Conservation (phyloP, 1,139 yeast species). For the Pichia sp. region DNA sequence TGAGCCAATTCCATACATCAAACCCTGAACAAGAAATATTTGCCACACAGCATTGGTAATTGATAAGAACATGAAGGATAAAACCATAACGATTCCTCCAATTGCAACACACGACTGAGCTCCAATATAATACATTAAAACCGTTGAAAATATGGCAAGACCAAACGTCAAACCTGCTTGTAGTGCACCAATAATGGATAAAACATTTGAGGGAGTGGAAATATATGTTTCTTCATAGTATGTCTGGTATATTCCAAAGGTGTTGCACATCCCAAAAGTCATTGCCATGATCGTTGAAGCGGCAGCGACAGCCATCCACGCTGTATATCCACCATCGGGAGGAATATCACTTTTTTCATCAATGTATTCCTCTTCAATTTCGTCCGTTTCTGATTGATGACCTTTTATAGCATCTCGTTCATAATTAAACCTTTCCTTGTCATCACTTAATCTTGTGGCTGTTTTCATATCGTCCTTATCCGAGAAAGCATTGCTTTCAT, state of each 20-base stretch:
- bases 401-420: neutral
- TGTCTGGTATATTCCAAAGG: constrained; percentile 45
- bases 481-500: too few species aligned
- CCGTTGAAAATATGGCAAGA: constrained; percentile 35
- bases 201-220: constrained; percentile 17
- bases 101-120: constrained; percentile 29
- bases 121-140: constrained; percentile 33
- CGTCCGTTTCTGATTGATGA: neutral
- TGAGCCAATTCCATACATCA: constrained; percentile 42
- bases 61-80: constrained; percentile 33
- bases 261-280: constrained; percentile 49
- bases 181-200: constrained; percentile 25
- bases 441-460: too few species aligned
- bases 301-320: constrained; percentile 16
- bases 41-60: constrained; percentile 41
- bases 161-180: constrained; percentile 26
- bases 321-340: constrained; percentile 10
- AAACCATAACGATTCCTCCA: constrained; percentile 37
- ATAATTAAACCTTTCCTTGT: too few species aligned
- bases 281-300: constrained; percentile 30
- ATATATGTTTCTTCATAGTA: constrained; percentile 29
- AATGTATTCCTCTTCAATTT: neutral
- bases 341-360: neutral
- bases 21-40: constrained; percentile 41
- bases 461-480: too few species aligned